phyloP scores from a whole-genome alignment of 2,329 filamentous ascomycete species.

The Microcyclospora tardicrescens region DNA sequence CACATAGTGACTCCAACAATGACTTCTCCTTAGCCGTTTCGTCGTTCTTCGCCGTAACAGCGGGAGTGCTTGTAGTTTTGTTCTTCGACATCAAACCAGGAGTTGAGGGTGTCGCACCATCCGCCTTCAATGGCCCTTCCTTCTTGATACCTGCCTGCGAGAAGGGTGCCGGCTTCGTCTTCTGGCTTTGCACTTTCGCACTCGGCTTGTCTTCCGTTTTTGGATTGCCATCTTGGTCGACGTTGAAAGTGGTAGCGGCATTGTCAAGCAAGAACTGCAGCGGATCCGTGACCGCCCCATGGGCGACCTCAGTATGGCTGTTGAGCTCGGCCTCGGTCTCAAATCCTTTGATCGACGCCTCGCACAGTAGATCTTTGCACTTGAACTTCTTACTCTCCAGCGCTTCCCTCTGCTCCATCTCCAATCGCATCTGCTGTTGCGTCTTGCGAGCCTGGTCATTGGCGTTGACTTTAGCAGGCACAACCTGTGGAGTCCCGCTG shows the following conservation, averaged over 20 bases:
- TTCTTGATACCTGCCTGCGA: constrained; percentile 7
- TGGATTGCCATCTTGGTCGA: constrained; percentile 34
- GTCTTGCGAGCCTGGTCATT: constrained; percentile 34
- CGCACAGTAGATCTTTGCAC: constrained; percentile 40
- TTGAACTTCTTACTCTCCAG: constrained; percentile 36
- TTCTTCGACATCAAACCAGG: constrained; percentile 1
- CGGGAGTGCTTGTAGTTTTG: constrained; percentile 9
- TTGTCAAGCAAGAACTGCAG: constrained; percentile 44
- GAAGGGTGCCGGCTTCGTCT: constrained; percentile 21
- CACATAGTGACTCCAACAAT: constrained; percentile 16
- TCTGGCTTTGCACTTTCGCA: constrained; percentile 13
- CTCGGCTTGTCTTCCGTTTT: constrained; percentile 1
- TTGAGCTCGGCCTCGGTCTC: constrained; percentile 41
- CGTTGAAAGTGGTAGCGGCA: constrained; percentile 33
- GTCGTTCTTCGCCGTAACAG: constrained; percentile 8
- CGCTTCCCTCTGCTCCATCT: constrained; percentile 20
- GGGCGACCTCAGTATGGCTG: constrained; percentile 40
- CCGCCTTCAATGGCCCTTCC: constrained; percentile 10
- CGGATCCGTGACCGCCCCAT: constrained; percentile 42
- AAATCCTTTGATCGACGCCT: constrained; percentile 42
- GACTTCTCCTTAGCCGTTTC: constrained; percentile 15
- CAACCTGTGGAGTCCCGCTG: constrained; percentile 25
- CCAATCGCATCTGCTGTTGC: constrained; percentile 25
- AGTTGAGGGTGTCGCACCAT: constrained; percentile 21
- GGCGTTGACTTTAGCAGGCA: constrained; percentile 21